Percentiles rank a stretch among this genome's conserved stretches.
Conservation (phyloP, 2,329 filamentous ascomycete genomes). For the Ceratocystis huliohia region DNA sequence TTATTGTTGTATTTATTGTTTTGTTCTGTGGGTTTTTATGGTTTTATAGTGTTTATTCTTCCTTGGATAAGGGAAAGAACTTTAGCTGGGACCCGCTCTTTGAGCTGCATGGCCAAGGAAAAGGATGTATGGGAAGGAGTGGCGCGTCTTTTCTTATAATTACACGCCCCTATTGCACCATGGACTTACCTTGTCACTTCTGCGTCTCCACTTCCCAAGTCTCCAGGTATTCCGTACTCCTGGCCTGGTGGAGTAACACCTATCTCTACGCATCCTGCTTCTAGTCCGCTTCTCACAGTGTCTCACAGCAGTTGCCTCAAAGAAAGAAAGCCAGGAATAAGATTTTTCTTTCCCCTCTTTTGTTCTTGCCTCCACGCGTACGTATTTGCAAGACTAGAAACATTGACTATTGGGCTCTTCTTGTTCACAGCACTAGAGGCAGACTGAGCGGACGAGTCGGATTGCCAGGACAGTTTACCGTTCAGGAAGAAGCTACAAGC, state of each 20-base stretch:
- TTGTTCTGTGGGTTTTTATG: background rate
- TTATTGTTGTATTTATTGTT: background rate
- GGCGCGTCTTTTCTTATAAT: background rate
- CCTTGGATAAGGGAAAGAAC: background rate
- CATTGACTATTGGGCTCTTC: too few relatives aligned
- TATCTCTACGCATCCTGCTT: background rate
- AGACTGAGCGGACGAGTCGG: too few relatives aligned
- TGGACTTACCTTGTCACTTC: too few relatives aligned
- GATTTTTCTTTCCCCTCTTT: too few relatives aligned
- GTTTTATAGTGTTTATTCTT: background rate
- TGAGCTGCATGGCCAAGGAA: background rate
- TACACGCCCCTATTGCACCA: background rate
- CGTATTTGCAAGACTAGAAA: too few relatives aligned
- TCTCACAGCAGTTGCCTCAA: too few relatives aligned
- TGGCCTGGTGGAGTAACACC: background rate
- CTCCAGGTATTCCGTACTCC: background rate
- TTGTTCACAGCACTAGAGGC: too few relatives aligned
- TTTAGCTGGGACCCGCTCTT: background rate
- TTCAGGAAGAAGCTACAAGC: too few relatives aligned
- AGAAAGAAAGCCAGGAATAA: too few relatives aligned
- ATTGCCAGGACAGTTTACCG: too few relatives aligned
- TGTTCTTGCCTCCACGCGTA: too few relatives aligned
- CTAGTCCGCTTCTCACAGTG: background rate
- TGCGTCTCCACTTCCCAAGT: too few relatives aligned
- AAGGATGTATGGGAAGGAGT: slow-evolving; percentile 6